phyloP scores from a whole-genome alignment of 108 stramenopile genomes.

The Tribonema minus region DNA sequence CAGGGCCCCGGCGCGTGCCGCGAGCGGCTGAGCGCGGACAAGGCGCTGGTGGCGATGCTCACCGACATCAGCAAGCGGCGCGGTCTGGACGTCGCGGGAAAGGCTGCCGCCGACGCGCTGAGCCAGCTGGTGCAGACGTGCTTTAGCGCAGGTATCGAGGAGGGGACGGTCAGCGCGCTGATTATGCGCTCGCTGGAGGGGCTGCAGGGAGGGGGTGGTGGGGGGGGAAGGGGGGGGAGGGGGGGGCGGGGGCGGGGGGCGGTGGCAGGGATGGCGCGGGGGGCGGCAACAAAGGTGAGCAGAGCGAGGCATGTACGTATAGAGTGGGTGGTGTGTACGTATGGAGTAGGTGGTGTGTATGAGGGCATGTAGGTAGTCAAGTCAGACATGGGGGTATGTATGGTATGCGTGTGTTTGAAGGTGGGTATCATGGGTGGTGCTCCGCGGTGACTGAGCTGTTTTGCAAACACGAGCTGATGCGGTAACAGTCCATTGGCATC shows the following conservation, averaged over 20 bases:
- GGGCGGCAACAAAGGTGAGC: not conserved
- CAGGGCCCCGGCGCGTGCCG: not conserved
- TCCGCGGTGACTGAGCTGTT: too few species aligned
- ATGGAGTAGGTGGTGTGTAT: not conserved
- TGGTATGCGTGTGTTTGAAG: too few species aligned
- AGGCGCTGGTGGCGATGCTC: not conserved
- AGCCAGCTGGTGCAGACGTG: conserved; percentile 17
- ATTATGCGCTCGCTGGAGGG: conserved; percentile 26
- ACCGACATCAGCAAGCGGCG: not conserved
- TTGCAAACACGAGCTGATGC: too few species aligned
- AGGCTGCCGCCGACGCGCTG: conserved; percentile 29
- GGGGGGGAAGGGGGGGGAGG: conserved; percentile 4
- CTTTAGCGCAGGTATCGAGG: conserved; percentile 28
- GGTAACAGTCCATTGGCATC: too few species aligned
- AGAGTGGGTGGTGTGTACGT: too few species aligned
- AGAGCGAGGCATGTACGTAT: not conserved
- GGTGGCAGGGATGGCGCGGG: not conserved
- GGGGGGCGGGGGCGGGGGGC: not conserved
- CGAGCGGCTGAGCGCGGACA: not conserved
- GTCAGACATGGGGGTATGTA: not conserved
- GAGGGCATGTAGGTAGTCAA: not conserved
- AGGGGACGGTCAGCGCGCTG: conserved; percentile 31
- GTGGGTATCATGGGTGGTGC: too few species aligned
- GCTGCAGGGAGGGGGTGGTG: conserved; percentile 7
- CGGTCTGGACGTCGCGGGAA: not conserved